Conservation (phyloP, 805 yeast genomes). For the Yamadazyma olivae region DNA sequence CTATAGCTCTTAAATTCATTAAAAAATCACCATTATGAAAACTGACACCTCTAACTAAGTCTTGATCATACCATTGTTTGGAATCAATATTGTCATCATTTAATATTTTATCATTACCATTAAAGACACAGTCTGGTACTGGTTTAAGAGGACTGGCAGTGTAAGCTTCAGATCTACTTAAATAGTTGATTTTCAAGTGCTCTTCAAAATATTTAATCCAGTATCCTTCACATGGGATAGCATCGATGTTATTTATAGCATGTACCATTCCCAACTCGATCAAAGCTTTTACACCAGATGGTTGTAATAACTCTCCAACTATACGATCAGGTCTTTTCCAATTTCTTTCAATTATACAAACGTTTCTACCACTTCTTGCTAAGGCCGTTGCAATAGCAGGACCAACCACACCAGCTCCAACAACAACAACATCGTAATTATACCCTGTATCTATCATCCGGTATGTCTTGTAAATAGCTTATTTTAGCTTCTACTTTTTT, state of each 20-base stretch:
- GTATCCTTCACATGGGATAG: slow-evolving; percentile 77
- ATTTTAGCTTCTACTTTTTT: not conserved
- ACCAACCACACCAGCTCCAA: slow-evolving; percentile 99
- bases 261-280: slow-evolving; percentile 78
- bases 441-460: too few relatives aligned
- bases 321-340: slow-evolving; percentile 93
- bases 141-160: slow-evolving; percentile 43
- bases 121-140: slow-evolving; percentile 53
- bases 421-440: slow-evolving; percentile 75
- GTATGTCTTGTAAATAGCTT: too few relatives aligned
- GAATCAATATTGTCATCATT: slow-evolving; percentile 47
- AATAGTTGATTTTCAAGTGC: slow-evolving; percentile 63
- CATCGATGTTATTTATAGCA: slow-evolving; percentile 72
- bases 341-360: slow-evolving; percentile 78
- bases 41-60: slow-evolving; percentile 69
- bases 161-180: slow-evolving; percentile 50
- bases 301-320: slow-evolving; percentile 96
- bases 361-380: slow-evolving; percentile 87
- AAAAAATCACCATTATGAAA: slow-evolving; percentile 93
- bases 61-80: slow-evolving; percentile 56
- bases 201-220: slow-evolving; percentile 65
- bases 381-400: slow-evolving; percentile 88
- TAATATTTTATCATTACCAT: slow-evolving; percentile 53
- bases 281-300: slow-evolving; percentile 89
- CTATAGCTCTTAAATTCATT: slow-evolving; percentile 69